These are phyloP conservation scores for Phaseolus lunatus DNA, from an alignment of 306 rosid genomes.

Conservation along the genomic window DNA sequence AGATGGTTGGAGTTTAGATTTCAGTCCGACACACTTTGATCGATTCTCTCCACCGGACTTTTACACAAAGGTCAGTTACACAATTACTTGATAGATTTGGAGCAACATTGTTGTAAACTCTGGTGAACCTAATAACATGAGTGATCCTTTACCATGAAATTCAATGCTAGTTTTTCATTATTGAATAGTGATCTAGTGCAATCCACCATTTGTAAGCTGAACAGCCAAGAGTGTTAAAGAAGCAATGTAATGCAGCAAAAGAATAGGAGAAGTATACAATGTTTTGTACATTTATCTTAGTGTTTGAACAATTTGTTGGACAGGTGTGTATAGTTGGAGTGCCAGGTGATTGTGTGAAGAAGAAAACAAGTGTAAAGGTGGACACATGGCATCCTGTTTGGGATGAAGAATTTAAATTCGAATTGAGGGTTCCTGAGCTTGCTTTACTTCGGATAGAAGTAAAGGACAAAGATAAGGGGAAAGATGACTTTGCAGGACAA, in stretches of 20 bases:
- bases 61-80: slow-evolving; percentile 63
- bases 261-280: neutral
- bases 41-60: slow-evolving; percentile 88
- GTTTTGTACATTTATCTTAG: neutral
- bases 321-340: slow-evolving; percentile 65
- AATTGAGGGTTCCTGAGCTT: slow-evolving; percentile 76
- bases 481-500: slow-evolving; percentile 89
- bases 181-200: neutral
- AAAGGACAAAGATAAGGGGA: slow-evolving; percentile 67
- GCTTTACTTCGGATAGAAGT: slow-evolving; percentile 79
- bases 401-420: slow-evolving; percentile 79
- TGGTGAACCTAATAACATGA: neutral
- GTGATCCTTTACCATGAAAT: neutral
- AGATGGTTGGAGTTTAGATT: slow-evolving; percentile 44
- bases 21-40: slow-evolving; percentile 48
- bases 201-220: neutral
- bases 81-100: slow-evolving; percentile 26
- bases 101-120: neutral
- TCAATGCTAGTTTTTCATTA: slow-evolving; percentile 4
- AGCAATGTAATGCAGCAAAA: too few species aligned
- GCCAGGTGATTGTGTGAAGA: slow-evolving; percentile 65
- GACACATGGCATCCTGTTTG: slow-evolving; percentile 84
- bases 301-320: slow-evolving; percentile 15
- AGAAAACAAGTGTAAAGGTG: slow-evolving; percentile 57
- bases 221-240: too few species aligned